Evolutionary conservation across 2,329 filamentous ascomycete genomes (phyloP), one percentile per base, ranked within the genome.

Genomic region (Phyllosticta citribraziliensis): DNA sequence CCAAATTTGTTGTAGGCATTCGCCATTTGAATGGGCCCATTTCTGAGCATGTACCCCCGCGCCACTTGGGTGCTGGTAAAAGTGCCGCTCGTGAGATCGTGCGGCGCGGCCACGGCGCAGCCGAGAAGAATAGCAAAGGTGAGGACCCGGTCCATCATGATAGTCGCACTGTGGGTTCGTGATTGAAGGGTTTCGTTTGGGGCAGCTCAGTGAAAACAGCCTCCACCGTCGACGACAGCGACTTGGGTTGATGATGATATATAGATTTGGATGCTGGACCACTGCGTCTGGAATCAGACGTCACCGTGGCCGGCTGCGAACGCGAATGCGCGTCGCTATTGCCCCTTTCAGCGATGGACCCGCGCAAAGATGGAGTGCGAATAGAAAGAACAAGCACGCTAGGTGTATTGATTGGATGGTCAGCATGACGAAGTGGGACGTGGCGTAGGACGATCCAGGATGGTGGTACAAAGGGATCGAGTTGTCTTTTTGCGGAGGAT

Each of bases 1-100:
- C 69, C 67, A 58, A 67, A 71, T 68, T 78, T 79, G 64, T 69
- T 66, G 60, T 76, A 73, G 0, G 73, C 72, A 69, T 75, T 76
- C 57, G 71, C 67, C 63, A 75, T 69, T 30, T 70, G 66, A 11
- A 66, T 62, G 0, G 76, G 70, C 27, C 76, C 76, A 64, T 60
- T 55, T 27, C 35, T 60, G 65, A 68, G 62, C 62, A 66, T 67
- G 8, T 63, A 64, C 33, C 63, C 64, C 33, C 66, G 66, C 59
- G 67, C 62, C 55, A 73, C 69, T 61, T 74, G 71, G 22, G 67
- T 27, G 25, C 74, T 61, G 1, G 69, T 66, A 65, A 74, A 74
- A 4, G 67, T 55, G n/a, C 65, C 64, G 19, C 35, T 19, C 17
- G 22, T 35, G 5, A 56, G 10, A 5, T 25, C 25, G 3, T 55